Conservation (phyloP, 2,329 filamentous ascomycete species). For the Neonectria magnoliae region DNA sequence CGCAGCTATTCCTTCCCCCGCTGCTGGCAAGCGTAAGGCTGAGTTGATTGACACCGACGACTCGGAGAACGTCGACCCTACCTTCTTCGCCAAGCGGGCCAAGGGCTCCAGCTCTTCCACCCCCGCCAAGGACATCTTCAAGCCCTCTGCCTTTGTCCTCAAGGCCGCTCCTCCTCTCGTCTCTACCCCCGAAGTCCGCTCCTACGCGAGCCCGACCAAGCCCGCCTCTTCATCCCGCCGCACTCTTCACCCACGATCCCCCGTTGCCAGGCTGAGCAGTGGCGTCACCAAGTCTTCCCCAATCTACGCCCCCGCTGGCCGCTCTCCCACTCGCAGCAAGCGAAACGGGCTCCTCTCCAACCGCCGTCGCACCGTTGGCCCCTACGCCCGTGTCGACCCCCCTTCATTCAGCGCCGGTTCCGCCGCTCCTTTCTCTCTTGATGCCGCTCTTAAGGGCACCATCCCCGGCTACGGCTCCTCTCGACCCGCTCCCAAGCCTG, state of each 20-base stretch:
- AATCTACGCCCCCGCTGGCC: constrained; percentile 77
- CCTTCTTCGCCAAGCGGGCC: constrained; percentile 65
- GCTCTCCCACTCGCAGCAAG: constrained; percentile 79
- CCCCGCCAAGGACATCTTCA: constrained; percentile 58
- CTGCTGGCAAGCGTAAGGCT: constrained; percentile 67
- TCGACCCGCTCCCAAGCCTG: constrained; percentile 43
- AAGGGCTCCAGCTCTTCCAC: constrained; percentile 58
- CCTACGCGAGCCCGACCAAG: constrained; percentile 47
- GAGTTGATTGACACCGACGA: constrained; percentile 62
- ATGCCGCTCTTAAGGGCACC: constrained; percentile 83
- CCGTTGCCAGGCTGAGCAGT: constrained; percentile 57
- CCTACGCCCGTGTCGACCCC: constrained; percentile 76
- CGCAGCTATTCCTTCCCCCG: constrained; percentile 53
- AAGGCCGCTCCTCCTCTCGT: constrained; percentile 51
- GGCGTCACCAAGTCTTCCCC: constrained; percentile 61
- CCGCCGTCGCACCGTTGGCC: constrained; percentile 71
- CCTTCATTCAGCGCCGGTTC: constrained; percentile 66
- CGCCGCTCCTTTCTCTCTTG: constrained; percentile 81
- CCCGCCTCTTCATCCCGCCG: constrained; percentile 50
- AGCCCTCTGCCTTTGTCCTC: constrained; percentile 59
- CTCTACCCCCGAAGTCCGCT: constrained; percentile 43
- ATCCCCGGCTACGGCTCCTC: constrained; percentile 68
- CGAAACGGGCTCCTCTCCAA: constrained; percentile 74
- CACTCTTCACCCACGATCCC: constrained; percentile 64
- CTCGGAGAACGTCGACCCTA: constrained; percentile 70